Conservation (phyloP, 352 stramenopile genomes). For the Nothophytophthora sp. region DNA sequence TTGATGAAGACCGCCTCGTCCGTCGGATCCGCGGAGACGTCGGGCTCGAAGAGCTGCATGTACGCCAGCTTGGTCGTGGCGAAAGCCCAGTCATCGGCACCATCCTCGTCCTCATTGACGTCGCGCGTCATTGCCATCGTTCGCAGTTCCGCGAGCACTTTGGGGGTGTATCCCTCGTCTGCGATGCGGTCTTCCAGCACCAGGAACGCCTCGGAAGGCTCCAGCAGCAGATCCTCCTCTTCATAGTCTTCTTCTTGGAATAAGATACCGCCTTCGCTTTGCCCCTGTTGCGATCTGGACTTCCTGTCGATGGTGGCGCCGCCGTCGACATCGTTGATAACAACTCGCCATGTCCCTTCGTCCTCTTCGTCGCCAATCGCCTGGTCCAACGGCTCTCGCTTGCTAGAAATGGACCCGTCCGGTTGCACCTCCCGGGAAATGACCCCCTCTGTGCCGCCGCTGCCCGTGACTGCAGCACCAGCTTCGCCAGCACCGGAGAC, state of each 20-base stretch:
- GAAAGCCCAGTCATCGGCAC: conserved; percentile 44
- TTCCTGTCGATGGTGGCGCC: background rate
- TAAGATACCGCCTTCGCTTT: background rate
- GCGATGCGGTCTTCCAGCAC: conserved; percentile 51
- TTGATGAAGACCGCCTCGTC: conserved; percentile 31
- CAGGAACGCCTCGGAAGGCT: conserved; percentile 52
- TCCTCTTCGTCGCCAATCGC: conserved; percentile 8
- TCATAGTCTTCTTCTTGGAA: conserved; percentile 7
- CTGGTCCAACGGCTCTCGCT: background rate
- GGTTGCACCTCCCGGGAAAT: conserved; percentile 24
- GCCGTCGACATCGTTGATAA: conserved; percentile 3
- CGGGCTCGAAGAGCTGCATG: conserved; percentile 59
- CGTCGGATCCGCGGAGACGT: background rate
- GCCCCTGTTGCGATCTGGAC: background rate
- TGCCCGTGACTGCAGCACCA: conserved; percentile 4
- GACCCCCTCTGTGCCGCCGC: background rate
- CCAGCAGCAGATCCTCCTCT: conserved; percentile 11
- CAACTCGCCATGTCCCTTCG: conserved; percentile 11
- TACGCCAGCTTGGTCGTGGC: conserved; percentile 63
- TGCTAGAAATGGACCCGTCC: conserved; percentile 21
- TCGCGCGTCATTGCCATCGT: conserved; percentile 14
- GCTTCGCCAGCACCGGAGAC: background rate
- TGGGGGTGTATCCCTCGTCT: conserved; percentile 40
- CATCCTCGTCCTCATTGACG: conserved; percentile 4
- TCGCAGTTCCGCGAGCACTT: conserved; percentile 37